Base-by-base conservation (phyloP, 139 green algal genomes). In the Chlorella sp. region DNA sequence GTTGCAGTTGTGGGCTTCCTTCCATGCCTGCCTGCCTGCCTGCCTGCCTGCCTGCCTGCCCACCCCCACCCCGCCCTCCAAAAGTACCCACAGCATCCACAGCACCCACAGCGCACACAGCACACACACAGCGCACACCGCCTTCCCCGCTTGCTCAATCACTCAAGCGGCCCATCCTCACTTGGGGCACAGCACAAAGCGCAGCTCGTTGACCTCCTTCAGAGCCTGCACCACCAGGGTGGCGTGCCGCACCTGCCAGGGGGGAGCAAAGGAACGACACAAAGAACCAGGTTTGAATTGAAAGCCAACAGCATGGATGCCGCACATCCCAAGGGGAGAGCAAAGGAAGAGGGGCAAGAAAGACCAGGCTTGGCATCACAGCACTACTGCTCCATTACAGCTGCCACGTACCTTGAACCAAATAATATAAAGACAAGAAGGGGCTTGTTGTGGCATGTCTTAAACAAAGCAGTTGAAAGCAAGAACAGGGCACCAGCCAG, bases 101-200 rank as follows among this genome's bases (percentile, higher is more conserved):
- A 24, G n/a, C n/a, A n/a, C n/a, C 11, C 22, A 73, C 64, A 26
- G 22, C 22, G 7, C 24, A 73, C 64, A 73, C 64, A 60, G 36
- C n/a, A n/a, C 36, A 28, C 28, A 9, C 36, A 24, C 73, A 22
- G 73, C 73, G 9, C 15, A n/a, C 28, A 15, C 28, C 9, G 19
- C 32, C 3, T 80, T 4, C 36, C 34, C 77, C n/a, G n/a, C n/a
- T n/a, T n/a, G n/a, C n/a, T n/a, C n/a, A n/a, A n/a, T 26, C 64
- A 71, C 64, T 30, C 64, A 26, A 68, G 60, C 60, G 18, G 22
- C 9, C 19, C 36, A 3, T 4, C 3, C 76, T 87, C 86, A 95
- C 92, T 94, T 97, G 9, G 96, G 96, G 87, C 94, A 97, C 39
- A 98, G 92, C 81, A 97, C 95, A 69, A 95, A 98, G 36, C 96